These are phyloP conservation scores for Hygrophoropsis aurantiaca DNA, from an alignment of 768 basidiomycete species.

Conservation along the genomic window DNA sequence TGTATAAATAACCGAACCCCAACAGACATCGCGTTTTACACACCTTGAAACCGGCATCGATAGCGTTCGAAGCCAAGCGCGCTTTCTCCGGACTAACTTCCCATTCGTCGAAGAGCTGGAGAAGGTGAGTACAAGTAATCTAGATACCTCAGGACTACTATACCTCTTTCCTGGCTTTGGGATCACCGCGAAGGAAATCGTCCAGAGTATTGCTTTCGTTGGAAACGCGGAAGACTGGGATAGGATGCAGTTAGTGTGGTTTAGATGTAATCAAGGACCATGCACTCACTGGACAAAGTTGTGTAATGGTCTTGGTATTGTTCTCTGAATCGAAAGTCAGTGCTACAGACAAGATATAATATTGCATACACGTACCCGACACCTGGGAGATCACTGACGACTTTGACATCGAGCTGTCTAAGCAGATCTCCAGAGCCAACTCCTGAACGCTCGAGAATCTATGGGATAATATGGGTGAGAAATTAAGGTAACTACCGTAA, in stretches of 20 bases:
- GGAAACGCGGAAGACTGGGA: constrained; percentile 63
- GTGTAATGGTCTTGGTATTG: constrained; percentile 78
- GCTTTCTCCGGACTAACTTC: constrained; percentile 67
- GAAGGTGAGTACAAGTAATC: background rate
- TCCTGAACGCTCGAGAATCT: constrained; percentile 73
- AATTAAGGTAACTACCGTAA: background rate
- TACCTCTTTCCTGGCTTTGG: constrained; percentile 56
- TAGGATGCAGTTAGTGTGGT: background rate
- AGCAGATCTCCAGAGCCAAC: constrained; percentile 57
- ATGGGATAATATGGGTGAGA: background rate
- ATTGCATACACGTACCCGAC: constrained; percentile 49
- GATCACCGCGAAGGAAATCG: constrained; percentile 69
- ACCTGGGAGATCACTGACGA: constrained; percentile 68
- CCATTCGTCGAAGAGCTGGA: constrained; percentile 60
- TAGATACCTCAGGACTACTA: background rate
- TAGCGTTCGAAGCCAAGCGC: constrained; percentile 65
- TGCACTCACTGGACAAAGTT: constrained; percentile 53
- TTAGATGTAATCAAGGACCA: background rate
- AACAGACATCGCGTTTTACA: constrained; percentile 3
- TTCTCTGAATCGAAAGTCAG: constrained; percentile 39
- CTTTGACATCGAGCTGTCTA: constrained; percentile 57
- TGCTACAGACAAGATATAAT: background rate
- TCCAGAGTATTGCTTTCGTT: constrained; percentile 63
- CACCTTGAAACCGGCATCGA: constrained; percentile 76
- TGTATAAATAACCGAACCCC: background rate